Evolutionary conservation across 2,329 filamentous ascomycete genomes (phyloP), one percentile per base, ranked within the genome.

Genomic region (Penicillium sp.): DNA sequence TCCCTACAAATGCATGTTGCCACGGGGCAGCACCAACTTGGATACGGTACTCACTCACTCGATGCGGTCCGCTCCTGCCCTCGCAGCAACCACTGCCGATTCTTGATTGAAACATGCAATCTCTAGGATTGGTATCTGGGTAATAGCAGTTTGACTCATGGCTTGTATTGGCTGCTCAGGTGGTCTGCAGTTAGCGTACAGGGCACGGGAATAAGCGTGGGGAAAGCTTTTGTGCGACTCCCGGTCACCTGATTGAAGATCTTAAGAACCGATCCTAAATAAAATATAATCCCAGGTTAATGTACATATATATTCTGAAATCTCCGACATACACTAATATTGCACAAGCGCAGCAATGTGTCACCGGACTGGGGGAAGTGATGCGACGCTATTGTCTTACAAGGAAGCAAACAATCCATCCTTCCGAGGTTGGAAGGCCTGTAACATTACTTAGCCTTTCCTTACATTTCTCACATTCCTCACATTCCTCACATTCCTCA

Each of bases 1-100:
- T 22, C 2, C 13, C 1, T 9, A 8, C n/a, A 38, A 6, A 39
- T 24, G 6, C 13, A 17, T 40, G 5, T 19, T 21, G 34, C 17
- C 17, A 35, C n/a, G 17, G 33, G 10, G 17, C 4, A 13, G n/a
- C n/a, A 9, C 33, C 13, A 12, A 21, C 34, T 21, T 37, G 17
- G 19, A 15, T 24, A 15, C 6, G 75, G 77, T 6, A 78, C 62
- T 51, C 46, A 72, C 61, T 80, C 77, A n/a, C n/a, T n/a, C n/a
- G 45, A 80, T 74, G 0, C 77, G 70, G 56, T 75, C 65, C 3
- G 76, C 77, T 9, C 75, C 75, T 24, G 65, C 59, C 3, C 54
- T 34, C 6, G 63, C 63, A 9, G 77, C 77, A 15, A 64, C 49
- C 4, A 74, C 48, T 2, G 73, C 75, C 0, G 75, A 77, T n/a